phyloP scores from a whole-genome alignment of 108 stramenopile genomes.

The Stephanodiscus triporus region DNA sequence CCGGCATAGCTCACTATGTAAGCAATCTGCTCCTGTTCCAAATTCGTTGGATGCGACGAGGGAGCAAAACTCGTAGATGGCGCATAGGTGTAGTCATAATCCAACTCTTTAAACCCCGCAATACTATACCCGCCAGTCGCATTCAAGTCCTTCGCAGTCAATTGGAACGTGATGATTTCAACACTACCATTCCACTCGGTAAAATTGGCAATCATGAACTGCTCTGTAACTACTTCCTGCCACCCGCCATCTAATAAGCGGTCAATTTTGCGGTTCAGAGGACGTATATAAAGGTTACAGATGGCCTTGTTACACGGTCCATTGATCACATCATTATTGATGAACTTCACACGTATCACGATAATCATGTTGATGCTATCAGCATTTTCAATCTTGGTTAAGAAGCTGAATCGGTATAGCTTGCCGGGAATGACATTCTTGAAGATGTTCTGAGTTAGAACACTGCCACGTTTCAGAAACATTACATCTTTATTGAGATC shows the following conservation, averaged over 20 bases:
- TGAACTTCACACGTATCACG: slow-evolving; percentile 30
- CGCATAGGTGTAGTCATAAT: slow-evolving; percentile 11
- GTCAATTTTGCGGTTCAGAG: slow-evolving; percentile 6
- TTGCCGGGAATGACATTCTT: slow-evolving; percentile 17
- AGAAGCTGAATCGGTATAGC: slow-evolving; percentile 20
- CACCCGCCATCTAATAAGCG: slow-evolving; percentile 6
- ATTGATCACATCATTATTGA: slow-evolving; percentile 27
- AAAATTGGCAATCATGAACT: slow-evolving; percentile 39
- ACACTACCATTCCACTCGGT: slow-evolving; percentile 38
- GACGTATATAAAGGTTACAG: slow-evolving; percentile 31
- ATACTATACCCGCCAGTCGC: slow-evolving; percentile 12
- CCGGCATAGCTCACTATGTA: slow-evolving; percentile 43
- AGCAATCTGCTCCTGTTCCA: slow-evolving; percentile 19
- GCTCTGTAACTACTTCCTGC: slow-evolving; percentile 31
- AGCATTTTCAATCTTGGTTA: slow-evolving; percentile 10
- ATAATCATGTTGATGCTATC: slow-evolving; percentile 7
- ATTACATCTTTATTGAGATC: slow-evolving; percentile 25
- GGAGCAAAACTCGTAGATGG: slow-evolving; percentile 23
- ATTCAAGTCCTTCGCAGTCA: slow-evolving; percentile 16
- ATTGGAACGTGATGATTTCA: slow-evolving; percentile 27
- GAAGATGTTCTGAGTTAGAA: slow-evolving; percentile 28
- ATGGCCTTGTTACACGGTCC: slow-evolving; percentile 20
- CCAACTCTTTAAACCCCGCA: slow-evolving; percentile 27
- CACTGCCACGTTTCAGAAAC: slow-evolving; percentile 13
- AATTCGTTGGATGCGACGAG: slow-evolving; percentile 17